Evolutionary conservation across 805 yeast species (phyloP).

Genomic region (Wickerhamomyces silvicola): DNA sequence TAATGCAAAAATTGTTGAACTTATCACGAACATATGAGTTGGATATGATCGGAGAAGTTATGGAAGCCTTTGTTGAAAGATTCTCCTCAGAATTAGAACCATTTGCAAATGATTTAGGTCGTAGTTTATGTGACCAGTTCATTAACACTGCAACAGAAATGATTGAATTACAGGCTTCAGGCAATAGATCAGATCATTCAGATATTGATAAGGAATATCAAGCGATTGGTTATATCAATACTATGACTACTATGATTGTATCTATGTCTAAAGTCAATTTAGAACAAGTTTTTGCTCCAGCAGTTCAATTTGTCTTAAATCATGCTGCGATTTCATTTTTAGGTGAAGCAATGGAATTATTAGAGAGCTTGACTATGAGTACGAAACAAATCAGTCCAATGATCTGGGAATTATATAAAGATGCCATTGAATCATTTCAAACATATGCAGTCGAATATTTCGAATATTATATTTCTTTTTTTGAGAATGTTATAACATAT

Average conservation of each 20-base stretch:
- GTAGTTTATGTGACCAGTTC: conserved; percentile 57
- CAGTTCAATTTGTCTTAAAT: conserved; percentile 49
- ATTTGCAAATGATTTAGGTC: conserved; percentile 64
- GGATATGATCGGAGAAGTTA: conserved; percentile 82
- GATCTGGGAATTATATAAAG: conserved; percentile 46
- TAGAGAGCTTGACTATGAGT: conserved; percentile 48
- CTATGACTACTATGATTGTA: conserved; percentile 66
- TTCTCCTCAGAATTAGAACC: conserved; percentile 87
- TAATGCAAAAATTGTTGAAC: conserved; percentile 73
- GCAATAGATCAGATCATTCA: conserved; percentile 14
- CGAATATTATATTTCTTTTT: conserved; percentile 49
- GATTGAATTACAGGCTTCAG: conserved; percentile 30
- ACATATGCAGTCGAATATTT: conserved; percentile 55
- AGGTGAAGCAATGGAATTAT: conserved; percentile 56
- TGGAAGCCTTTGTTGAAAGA: conserved; percentile 89
- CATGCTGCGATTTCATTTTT: conserved; percentile 56
- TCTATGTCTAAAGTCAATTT: conserved; percentile 56
- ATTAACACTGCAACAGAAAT: conserved; percentile 49
- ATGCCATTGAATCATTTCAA: conserved; percentile 46
- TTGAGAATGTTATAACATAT: conserved; percentile 44
- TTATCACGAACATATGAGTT: conserved; percentile 77
- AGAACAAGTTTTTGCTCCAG: conserved; percentile 50
- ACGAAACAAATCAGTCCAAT: conserved; percentile 41
- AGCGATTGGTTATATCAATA: conserved; percentile 59
- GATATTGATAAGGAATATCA: conserved; percentile 61